Evolutionary conservation across 345 rosid genomes (phyloP), one percentile per base, ranked within the genome.

Genomic region (Salix exigua): DNA sequence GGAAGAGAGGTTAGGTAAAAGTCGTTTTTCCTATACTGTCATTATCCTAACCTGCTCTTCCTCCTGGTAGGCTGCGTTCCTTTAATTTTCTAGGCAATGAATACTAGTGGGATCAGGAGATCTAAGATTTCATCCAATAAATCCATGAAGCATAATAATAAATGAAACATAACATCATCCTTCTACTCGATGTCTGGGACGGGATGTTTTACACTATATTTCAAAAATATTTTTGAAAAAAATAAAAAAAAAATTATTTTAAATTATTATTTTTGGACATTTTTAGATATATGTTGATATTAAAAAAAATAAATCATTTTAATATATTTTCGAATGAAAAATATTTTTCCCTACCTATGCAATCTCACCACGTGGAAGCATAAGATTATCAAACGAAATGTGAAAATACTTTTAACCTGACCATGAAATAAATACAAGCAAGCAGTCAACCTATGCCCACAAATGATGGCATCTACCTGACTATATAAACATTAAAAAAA

Each of bases 1-100:
- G 86, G 84, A 37, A 11, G 28, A 19, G 13, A 55, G 74, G 82
- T 85, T 85, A 80, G 88, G 89, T 85, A 82, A 62, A 75, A 73
- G 85, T 85, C 85, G 28, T 76, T 70, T 74, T 82, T 73, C 73
- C 61, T 33, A 12, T 30, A 53, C 76, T 78, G 71, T 74, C 80
- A 80, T 66, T 65, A 14, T 76, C 23, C 84, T 44, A 78, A 70
- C 84, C 82, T 76, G 55, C 74, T 73, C 68, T 75, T 75, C 76
- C 62, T 71, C 7, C 55, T 21, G 44, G 23, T 19, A 21, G 68
- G 8, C 48, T 35, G 42, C 18, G 14, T 14, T 46, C 71, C 44
- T 48, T 70, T 70, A 33, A 35, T 35, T 35, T 2, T 53, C 75
- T 48, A 75, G 37, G 46, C 42, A 76, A 38, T 26, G 8, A 60